A percentile compares a stretch with the other conserved stretches of the same genome.
phyloP scores from a whole-genome alignment of 768 basidiomycete species.

The Amanita rimosa region DNA sequence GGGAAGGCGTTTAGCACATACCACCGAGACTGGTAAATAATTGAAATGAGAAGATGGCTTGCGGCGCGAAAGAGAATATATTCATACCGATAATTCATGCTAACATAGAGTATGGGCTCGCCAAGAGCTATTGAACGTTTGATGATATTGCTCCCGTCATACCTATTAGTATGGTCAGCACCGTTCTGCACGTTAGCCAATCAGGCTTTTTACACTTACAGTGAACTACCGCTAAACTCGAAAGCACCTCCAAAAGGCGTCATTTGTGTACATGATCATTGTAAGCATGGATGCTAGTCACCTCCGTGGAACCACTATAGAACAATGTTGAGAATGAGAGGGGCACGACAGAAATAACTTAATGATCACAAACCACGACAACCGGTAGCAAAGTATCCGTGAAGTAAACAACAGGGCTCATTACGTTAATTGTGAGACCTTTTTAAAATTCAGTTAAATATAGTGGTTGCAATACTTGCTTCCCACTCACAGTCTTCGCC shows the following conservation, averaged over 20 bases:
- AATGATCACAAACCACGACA: constrained; percentile 22
- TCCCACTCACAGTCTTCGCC: constrained; percentile 17
- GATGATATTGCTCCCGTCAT: constrained; percentile 16
- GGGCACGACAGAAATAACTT: no score
- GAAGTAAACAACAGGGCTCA: constrained; percentile 18
- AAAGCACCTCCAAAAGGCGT: constrained; percentile 19
- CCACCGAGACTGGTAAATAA: no score
- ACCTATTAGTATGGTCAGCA: constrained; percentile 12
- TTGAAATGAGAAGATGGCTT: no score
- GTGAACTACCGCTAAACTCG: constrained; percentile 16
- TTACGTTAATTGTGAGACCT: constrained; percentile 33
- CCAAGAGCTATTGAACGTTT: constrained; percentile 17
- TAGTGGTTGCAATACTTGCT: no score
- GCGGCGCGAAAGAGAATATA: neutral
- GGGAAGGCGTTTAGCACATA: no score
- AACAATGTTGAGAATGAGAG: neutral
- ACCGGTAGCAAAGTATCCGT: constrained; percentile 25
- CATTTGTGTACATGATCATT: neutral
- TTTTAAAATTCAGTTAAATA: neutral
- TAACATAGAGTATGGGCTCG: constrained; percentile 26
- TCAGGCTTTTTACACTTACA: neutral
- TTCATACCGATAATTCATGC: constrained; percentile 30
- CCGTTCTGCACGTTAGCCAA: neutral
- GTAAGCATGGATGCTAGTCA: neutral
- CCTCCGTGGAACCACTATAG: constrained; percentile 22